These are phyloP conservation scores for Parafenestella ontariensis DNA, from an alignment of 2,329 filamentous ascomycete species.

Conservation along the genomic window DNA sequence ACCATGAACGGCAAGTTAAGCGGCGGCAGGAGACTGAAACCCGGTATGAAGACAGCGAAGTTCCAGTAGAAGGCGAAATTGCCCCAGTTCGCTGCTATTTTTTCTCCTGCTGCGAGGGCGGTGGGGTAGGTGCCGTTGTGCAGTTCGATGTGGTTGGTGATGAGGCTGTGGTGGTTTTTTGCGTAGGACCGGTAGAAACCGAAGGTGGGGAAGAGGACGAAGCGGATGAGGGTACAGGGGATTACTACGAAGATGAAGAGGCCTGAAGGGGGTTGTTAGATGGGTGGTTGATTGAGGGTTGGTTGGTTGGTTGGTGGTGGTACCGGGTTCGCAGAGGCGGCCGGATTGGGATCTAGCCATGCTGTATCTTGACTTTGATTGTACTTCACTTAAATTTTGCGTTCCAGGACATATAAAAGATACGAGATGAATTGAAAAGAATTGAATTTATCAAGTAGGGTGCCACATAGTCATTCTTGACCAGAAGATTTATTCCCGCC, in stretches of 20 bases:
- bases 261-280: not conserved
- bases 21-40: constrained; percentile 7
- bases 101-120: constrained; percentile 11
- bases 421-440: not conserved
- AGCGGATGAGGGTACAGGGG: constrained; percentile 7
- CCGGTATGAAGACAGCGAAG: constrained; percentile 5
- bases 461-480: not conserved
- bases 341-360: no score
- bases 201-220: constrained; percentile 5
- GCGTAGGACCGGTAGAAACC: constrained; percentile 5
- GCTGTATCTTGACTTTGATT: no score
- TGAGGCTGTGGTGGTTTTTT: constrained; percentile 4
- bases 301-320: no score
- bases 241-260: not conserved
- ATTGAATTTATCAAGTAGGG: not conserved
- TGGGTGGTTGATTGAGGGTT: not conserved
- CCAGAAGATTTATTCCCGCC: not conserved
- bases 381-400: no score
- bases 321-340: no score
- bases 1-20: constrained; percentile 13
- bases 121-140: constrained; percentile 17
- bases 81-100: constrained; percentile 16
- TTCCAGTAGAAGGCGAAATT: constrained; percentile 7
- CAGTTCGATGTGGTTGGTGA: constrained; percentile 14
- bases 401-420: not conserved